A percentile compares a stretch with the other conserved stretches of the same genome.
These are phyloP conservation scores for Fusarium marasasianum DNA, from an alignment of 2,329 filamentous ascomycete genomes.

Conservation along the genomic window DNA sequence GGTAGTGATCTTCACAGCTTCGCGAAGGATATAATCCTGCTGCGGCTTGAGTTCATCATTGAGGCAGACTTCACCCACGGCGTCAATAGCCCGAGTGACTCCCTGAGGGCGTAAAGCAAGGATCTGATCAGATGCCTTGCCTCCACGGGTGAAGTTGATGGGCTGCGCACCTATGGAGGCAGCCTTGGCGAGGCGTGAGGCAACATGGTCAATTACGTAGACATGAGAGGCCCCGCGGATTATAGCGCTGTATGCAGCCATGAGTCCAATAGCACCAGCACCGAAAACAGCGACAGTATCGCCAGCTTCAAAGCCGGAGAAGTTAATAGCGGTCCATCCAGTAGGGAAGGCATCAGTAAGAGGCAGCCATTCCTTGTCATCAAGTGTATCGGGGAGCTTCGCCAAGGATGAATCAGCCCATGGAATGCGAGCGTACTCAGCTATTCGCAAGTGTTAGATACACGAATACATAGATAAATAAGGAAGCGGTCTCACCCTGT, in stretches of 20 bases:
- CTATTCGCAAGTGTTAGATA: neutral
- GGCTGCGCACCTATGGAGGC: constrained; percentile 20
- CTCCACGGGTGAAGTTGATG: constrained; percentile 22
- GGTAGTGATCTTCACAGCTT: constrained; percentile 5
- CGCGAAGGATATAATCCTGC: constrained; percentile 1
- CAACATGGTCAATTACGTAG: constrained; percentile 21
- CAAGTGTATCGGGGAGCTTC: neutral
- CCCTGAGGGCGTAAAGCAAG: constrained; percentile 3
- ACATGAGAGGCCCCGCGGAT: constrained; percentile 22
- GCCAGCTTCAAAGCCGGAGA: constrained; percentile 13
- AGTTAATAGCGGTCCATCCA: constrained; percentile 2
- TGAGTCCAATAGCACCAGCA: constrained; percentile 10
- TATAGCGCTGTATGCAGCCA: constrained; percentile 24
- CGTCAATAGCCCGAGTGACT: constrained; percentile 13
- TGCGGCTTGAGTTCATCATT: constrained; percentile 11
- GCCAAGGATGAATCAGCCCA: constrained; percentile 5
- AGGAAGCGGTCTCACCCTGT: neutral
- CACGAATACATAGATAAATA: fast-evolving
- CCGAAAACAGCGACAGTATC: constrained; percentile 28
- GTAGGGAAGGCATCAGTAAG: constrained; percentile 17
- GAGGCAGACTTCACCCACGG: constrained; percentile 7
- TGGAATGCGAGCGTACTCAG: constrained; percentile 13
- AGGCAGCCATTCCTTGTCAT: constrained; percentile 13
- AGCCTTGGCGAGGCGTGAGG: constrained; percentile 8
- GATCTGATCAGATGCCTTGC: constrained; percentile 25